Base-by-base conservation (phyloP, 2,329 filamentous ascomycete genomes). In the Fusarium longipes region DNA sequence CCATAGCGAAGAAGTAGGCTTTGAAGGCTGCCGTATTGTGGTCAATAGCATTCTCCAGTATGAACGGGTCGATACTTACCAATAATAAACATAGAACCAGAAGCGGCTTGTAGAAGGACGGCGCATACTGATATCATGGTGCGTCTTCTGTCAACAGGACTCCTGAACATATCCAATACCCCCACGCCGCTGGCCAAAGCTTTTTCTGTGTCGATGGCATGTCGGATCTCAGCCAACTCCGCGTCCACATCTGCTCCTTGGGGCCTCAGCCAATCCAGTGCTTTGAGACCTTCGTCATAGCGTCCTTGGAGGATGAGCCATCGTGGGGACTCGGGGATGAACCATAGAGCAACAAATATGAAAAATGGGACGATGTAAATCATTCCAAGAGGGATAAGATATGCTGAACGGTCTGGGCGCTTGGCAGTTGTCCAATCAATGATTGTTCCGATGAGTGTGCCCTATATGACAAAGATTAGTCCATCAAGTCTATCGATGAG, bases 1-100 rank as follows among this genome's bases (percentile, higher is more conserved):
- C 70, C 69, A 72, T 72, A 2, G 69, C 64, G 3, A 72, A 72
- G 39, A 72, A 72, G 14, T 72, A 72, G 2, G 70, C 70, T 12
- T 72, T 72, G 12, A 72, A 72, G 3, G 69, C 69, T 71, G 4
- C 20, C 3, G 2, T 9, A 14, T 3, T 3, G 57, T 10, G 55
- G 50, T 33, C 8, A 11, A 1, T 0, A 11, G 10, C 3, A 8
- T 2, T 0, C 2, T 5, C 1, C 0, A 9, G 6, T 3, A 15
- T 2, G 2, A 2, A 11, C 1, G 1, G n/a, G 6, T 4, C 1
- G 8, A 11, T 3, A 24, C 25, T 22, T 48, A 70, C 70, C 70
- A 10, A 72, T 72, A 14, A 72, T 72, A n/a, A 72, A 72, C 67
- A 72, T 72, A 0, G 58, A 72, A 0, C 70, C 70, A 0, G 69